Conservation (phyloP, 495 filamentous ascomycete genomes). For the Xylaria acuta region DNA sequence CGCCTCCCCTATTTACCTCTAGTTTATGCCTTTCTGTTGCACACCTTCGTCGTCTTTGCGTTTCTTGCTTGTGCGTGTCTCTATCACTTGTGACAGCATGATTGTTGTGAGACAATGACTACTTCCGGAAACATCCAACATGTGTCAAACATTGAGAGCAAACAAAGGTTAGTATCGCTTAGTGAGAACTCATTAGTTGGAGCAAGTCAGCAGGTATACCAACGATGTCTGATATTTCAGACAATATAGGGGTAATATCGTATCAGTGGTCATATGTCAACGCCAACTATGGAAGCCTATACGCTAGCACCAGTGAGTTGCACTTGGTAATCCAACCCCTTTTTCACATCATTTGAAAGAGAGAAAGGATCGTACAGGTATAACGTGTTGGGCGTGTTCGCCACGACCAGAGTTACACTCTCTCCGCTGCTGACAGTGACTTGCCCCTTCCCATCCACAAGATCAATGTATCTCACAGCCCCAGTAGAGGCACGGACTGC, state of each 20-base stretch:
- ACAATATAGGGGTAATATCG: background rate
- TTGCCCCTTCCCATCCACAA: conserved; percentile 36
- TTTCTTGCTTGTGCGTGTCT: background rate
- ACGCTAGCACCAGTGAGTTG: conserved; percentile 43
- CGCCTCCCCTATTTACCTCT: background rate
- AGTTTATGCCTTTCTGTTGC: background rate
- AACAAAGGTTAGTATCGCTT: background rate
- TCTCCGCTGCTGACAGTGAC: conserved; percentile 23
- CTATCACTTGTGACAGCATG: background rate
- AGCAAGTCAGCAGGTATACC: background rate
- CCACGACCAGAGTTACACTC: conserved; percentile 50
- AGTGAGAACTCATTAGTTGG: background rate
- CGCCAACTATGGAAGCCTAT: background rate
- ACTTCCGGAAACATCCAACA: conserved; percentile 18
- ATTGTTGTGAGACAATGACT: conserved; percentile 7
- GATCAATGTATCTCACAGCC: conserved; percentile 41
- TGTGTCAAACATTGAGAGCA: background rate
- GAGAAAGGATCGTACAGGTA: conserved; percentile 52
- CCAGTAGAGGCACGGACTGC: conserved; percentile 42
- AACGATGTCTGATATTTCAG: background rate
- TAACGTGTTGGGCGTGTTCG: conserved; percentile 47
- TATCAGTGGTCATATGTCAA: background rate
- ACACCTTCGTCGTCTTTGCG: background rate
- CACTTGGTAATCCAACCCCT: conserved; percentile 48
- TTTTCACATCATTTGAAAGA: conserved; percentile 46